Percentiles rank a stretch among this genome's conserved stretches.
phyloP scores from a whole-genome alignment of 257 asterid genomes.

The Solanum piurae region DNA sequence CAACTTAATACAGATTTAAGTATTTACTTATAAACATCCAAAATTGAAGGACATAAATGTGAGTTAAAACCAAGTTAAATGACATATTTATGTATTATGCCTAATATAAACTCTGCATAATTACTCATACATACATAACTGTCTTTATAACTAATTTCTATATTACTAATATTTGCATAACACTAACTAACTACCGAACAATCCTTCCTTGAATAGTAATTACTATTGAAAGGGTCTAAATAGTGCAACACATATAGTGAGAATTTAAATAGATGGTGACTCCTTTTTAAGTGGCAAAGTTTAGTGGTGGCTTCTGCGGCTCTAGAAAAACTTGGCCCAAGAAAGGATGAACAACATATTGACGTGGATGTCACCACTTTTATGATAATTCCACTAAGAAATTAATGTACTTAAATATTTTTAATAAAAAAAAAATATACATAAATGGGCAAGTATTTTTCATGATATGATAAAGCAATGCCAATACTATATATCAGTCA shows the following conservation, averaged over 20 bases:
- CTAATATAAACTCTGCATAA: too few species aligned
- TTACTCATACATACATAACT: too few species aligned
- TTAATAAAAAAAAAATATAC: not conserved
- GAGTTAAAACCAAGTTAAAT: too few species aligned
- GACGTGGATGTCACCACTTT: slow-evolving; percentile 24
- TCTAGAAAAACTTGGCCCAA: not conserved
- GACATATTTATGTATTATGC: too few species aligned
- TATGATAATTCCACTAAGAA: slow-evolving; percentile 3
- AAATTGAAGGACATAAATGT: not conserved
- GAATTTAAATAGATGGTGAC: not conserved
- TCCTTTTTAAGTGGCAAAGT: not conserved
- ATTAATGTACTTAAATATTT: not conserved
- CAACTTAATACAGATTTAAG: not conserved
- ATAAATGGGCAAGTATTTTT: not conserved
- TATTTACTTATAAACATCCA: not conserved
- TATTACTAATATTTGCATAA: too few species aligned
- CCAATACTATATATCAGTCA: not conserved
- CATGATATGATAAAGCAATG: not conserved
- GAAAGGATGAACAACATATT: not conserved
- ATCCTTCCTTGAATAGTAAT: not conserved
- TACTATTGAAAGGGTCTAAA: not conserved
- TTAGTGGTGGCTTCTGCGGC: not conserved
- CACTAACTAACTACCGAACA: not conserved
- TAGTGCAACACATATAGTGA: not conserved
- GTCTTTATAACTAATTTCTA: not conserved